phyloP scores from a whole-genome alignment of 768 basidiomycete genomes.

The Hygrophorus russula region DNA sequence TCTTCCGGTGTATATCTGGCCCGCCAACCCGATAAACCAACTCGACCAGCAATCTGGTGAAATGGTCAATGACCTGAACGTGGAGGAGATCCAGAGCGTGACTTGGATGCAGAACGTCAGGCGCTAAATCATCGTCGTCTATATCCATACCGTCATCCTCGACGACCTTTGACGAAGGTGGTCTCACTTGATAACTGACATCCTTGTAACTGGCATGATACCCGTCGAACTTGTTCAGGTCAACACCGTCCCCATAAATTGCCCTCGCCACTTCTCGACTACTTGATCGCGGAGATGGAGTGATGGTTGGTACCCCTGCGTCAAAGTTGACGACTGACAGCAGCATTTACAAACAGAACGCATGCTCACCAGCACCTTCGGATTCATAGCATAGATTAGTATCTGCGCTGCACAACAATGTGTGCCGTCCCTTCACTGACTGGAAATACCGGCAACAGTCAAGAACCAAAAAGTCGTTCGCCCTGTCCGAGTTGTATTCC shows the following conservation, averaged over 20 bases:
- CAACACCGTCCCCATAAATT: constrained; percentile 30
- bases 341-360: background rate
- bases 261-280: constrained; percentile 42
- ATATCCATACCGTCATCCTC: constrained; percentile 47
- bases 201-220: constrained; percentile 28
- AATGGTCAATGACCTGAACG: constrained; percentile 58
- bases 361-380: constrained; percentile 30
- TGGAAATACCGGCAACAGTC: constrained; percentile 65
- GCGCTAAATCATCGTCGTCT: constrained; percentile 37
- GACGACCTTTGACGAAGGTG: constrained; percentile 6
- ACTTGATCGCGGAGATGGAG: constrained; percentile 27
- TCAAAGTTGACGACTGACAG: background rate
- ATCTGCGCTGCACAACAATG: constrained; percentile 59
- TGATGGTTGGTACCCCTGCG: constrained; percentile 26
- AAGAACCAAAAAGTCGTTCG: constrained; percentile 61
- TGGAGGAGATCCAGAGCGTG: constrained; percentile 60
- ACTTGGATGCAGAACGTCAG: constrained; percentile 29
- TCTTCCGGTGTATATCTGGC: constrained; percentile 23
- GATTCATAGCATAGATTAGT: constrained; percentile 50
- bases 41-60: constrained; percentile 46
- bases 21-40: constrained; percentile 47
- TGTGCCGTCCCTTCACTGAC: constrained; percentile 26
- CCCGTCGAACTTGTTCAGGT: constrained; percentile 27
- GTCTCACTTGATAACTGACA: background rate
- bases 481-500: constrained; percentile 24